Evolutionary conservation across 1,284 basidiomycete species (phyloP).

Genomic region (Retiboletus flavoniger): DNA sequence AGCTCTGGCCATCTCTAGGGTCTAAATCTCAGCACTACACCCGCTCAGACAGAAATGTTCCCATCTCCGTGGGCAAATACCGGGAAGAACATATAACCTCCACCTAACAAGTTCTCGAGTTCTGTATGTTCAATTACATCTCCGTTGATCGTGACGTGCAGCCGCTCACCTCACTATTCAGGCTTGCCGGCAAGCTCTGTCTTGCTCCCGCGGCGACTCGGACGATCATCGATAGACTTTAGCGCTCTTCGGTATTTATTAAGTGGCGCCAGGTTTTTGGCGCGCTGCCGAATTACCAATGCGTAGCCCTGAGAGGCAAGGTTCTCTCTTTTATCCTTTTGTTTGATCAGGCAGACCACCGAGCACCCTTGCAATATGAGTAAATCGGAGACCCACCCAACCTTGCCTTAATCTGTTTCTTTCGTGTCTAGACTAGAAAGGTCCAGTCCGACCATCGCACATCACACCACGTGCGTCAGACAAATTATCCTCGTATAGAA

Average conservation of each 20-base stretch:
- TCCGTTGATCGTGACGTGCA: neutral
- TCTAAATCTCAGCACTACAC: conserved; percentile 2
- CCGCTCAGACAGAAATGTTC: neutral
- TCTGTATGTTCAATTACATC: neutral
- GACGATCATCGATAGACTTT: conserved; percentile 2
- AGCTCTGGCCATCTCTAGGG: neutral
- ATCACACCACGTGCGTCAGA: neutral
- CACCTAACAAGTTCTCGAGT: neutral
- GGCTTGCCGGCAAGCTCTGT: neutral
- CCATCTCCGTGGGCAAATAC: neutral
- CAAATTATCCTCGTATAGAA: neutral
- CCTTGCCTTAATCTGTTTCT: neutral
- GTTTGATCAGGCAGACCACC: neutral
- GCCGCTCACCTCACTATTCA: neutral
- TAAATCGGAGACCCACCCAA: neutral
- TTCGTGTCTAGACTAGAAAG: neutral
- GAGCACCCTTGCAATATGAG: neutral
- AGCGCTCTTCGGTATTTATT: neutral
- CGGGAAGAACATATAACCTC: neutral
- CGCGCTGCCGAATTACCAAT: neutral
- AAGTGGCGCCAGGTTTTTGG: neutral
- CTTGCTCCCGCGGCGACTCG: neutral
- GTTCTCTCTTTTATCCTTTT: neutral
- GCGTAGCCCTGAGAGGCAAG: neutral
- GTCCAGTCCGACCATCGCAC: neutral